phyloP scores from a whole-genome alignment of 2,329 filamentous ascomycete species.

The Colletotrichum sp. region DNA sequence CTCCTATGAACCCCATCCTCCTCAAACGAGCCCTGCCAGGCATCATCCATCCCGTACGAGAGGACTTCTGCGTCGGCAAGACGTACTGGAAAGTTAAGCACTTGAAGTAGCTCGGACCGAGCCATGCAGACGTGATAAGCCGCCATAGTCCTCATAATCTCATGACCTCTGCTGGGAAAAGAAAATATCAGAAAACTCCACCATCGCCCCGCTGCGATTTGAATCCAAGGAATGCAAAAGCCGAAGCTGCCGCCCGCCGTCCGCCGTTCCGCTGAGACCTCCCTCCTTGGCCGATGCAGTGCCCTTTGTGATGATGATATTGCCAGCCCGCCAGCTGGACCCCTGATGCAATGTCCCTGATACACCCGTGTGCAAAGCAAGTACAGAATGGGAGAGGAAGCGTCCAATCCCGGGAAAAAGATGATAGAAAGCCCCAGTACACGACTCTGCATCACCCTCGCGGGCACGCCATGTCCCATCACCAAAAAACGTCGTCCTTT shows the following conservation, averaged over 20 bases:
- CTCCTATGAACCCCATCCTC: background rate
- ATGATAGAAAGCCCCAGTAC: background rate
- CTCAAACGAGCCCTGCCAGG: background rate
- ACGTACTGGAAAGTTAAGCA: background rate
- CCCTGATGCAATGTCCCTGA: constrained; percentile 11
- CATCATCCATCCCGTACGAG: background rate
- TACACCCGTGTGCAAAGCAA: background rate
- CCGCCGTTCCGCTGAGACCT: background rate
- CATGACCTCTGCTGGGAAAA: background rate
- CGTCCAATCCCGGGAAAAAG: background rate
- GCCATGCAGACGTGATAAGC: background rate
- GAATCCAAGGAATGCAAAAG: background rate
- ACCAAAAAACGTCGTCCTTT: background rate
- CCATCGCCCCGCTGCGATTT: constrained; percentile 6
- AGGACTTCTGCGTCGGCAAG: background rate
- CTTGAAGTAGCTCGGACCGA: background rate
- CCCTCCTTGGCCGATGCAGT: background rate
- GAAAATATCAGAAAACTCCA: constrained; percentile 4
- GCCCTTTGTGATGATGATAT: constrained; percentile 4
- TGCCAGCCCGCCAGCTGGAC: background rate
- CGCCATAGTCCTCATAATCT: background rate
- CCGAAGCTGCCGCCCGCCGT: background rate
- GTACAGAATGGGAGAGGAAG: background rate
- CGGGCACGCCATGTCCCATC: background rate
- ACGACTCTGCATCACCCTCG: background rate